phyloP scores from a whole-genome alignment of 352 stramenopile genomes.

The Pythium inflatum region DNA sequence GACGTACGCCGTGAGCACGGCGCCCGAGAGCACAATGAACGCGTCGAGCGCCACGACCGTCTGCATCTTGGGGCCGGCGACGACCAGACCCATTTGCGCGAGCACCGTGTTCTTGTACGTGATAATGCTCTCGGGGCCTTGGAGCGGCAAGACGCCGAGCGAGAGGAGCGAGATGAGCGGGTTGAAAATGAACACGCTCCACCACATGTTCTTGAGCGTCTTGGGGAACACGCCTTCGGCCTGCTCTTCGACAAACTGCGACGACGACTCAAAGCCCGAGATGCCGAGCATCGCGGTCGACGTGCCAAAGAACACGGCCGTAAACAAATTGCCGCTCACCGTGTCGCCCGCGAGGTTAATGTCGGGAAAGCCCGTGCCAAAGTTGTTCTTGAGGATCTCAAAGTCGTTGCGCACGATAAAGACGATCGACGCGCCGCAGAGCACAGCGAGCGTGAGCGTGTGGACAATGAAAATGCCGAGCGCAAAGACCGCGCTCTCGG shows the following conservation, averaged over 20 bases:
- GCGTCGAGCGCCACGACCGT: constrained; percentile 88
- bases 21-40: constrained; percentile 94
- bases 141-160: constrained; percentile 87
- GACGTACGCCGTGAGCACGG: constrained; percentile 94
- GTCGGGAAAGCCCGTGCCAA: constrained; percentile 82
- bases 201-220: constrained; percentile 95
- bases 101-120: constrained; percentile 90
- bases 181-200: constrained; percentile 94
- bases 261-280: constrained; percentile 94
- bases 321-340: constrained; percentile 80
- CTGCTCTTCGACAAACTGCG: constrained; percentile 95
- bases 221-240: constrained; percentile 94
- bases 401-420: constrained; percentile 87
- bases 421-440: constrained; percentile 78
- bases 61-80: constrained; percentile 77
- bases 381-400: constrained; percentile 81
- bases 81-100: constrained; percentile 88
- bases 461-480: constrained; percentile 93
- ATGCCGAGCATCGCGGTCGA: constrained; percentile 95
- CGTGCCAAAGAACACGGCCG: constrained; percentile 91
- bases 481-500: constrained; percentile 90
- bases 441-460: constrained; percentile 77
- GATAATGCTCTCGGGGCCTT: constrained; percentile 72
- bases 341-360: constrained; percentile 87
- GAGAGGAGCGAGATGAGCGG: constrained; percentile 92